Percentiles rank a stretch among this genome's conserved stretches.
Evolutionary conservation across 2,329 filamentous ascomycete genomes (phyloP).

Genomic region (Bimuria novae-zelandiae): DNA sequence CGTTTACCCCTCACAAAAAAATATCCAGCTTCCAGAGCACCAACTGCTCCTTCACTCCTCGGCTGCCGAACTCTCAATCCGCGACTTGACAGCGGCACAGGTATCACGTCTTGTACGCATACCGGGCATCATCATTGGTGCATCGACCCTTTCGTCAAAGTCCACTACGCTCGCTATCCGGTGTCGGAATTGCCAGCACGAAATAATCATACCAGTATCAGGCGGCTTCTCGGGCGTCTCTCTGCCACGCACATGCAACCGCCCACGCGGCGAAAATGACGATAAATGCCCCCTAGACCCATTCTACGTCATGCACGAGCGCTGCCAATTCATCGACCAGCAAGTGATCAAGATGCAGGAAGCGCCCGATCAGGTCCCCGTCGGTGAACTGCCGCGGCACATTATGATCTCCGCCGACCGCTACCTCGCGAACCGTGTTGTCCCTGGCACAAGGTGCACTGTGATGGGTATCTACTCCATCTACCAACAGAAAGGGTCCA

Average conservation of each 20-base stretch:
- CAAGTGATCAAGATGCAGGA: conserved; percentile 98
- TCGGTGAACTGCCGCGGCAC: conserved; percentile 92
- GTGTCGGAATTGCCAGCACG: conserved; percentile 82
- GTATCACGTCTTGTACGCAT: conserved; percentile 96
- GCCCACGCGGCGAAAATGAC: conserved; percentile 68
- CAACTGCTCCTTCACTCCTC: conserved; percentile 94
- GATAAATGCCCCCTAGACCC: conserved; percentile 89
- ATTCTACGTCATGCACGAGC: conserved; percentile 94
- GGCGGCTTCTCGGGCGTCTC: conserved; percentile 88
- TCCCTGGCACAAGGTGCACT: conserved; percentile 91
- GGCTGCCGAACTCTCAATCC: conserved; percentile 88
- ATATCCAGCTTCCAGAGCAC: conserved; percentile 79
- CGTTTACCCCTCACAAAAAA: conserved; percentile 76
- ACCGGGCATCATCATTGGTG: conserved; percentile 95
- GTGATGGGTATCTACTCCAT: conserved; percentile 98
- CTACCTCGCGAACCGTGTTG: conserved; percentile 92
- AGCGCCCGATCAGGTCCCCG: conserved; percentile 94
- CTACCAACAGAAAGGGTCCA: conserved; percentile 88
- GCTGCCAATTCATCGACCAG: conserved; percentile 93
- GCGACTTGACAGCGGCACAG: conserved; percentile 88
- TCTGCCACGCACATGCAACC: conserved; percentile 77
- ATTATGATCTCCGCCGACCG: conserved; percentile 96
- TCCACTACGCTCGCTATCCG: conserved; percentile 84
- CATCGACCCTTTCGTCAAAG: conserved; percentile 95
- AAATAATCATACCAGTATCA: conserved; percentile 70